Base-by-base conservation (phyloP, 2,329 filamentous ascomycete species). In the Diaporthe sp. region DNA sequence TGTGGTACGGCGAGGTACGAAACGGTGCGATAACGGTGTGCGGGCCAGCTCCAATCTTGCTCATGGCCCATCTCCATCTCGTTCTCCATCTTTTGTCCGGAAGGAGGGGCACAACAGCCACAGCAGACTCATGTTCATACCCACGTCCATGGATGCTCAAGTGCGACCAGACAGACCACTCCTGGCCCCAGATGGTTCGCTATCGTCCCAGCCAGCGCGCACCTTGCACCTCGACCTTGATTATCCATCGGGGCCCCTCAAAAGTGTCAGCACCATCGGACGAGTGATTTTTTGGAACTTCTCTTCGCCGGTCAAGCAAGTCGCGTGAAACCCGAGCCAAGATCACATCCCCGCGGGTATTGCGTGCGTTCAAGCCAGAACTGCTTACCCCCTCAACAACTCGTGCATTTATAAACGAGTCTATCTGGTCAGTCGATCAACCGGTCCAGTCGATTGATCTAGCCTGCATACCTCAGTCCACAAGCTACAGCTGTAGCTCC, bases 271-370 rank as follows among this genome's bases (percentile, higher is more conserved):
- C 63, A 65, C 27, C 19, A 66, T 51, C 63, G 30, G 58, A 71
- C 61, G 32, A 63, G 7, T 68, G 63, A 65, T 61, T 37, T 68
- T 61, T 66, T 53, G 35, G 30, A 9, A 22, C 15, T 25, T 7
- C 12, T 68, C 61, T 75, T 61, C 56, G 70, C 66, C 50, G 12
- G 42, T 50, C 70, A 51, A 59, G 35, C 42, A 17, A 65, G 37
- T 53, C 37, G 44, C 50, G 55, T 75, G 71, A 70, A 73, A 73
- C 73, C 30, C 39, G 72, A 59, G 70, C 73, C 70, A 75, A 75
- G 70, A 69, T 25, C 27, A 75, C 63, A 69, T 25, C 27, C 32
- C 39, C 50, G 39, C 53, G 44, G 56, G n/a, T 44, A 50, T 59
- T 51, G 10, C 22, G 30, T 32, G 30, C 15, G n/a, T 30, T n/a